phyloP scores from a whole-genome alignment of 352 stramenopile genomes.

The Phytophthora nicotianae region DNA sequence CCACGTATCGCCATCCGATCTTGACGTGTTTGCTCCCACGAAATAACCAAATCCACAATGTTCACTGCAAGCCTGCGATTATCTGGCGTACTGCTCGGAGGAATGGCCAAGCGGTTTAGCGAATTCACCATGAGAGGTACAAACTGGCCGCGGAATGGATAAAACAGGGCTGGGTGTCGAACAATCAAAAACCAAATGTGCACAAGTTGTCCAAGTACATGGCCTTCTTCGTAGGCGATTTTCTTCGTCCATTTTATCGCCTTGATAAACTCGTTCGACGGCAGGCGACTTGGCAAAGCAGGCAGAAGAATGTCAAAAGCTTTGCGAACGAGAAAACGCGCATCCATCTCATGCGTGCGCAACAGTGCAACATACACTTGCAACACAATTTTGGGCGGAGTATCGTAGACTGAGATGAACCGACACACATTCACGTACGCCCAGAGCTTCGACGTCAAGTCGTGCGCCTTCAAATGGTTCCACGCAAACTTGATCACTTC shows the following conservation, averaged over 20 bases:
- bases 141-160: constrained; percentile 92
- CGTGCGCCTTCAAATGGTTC: constrained; percentile 95
- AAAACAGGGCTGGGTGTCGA: constrained; percentile 94
- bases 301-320: constrained; percentile 97
- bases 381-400: constrained; percentile 96
- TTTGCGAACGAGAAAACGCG: constrained; percentile 92
- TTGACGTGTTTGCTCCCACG: constrained; percentile 93
- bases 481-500: constrained; percentile 99
- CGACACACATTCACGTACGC: constrained; percentile 97
- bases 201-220: constrained; percentile 94
- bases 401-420: constrained; percentile 97
- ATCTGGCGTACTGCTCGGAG: constrained; percentile 92
- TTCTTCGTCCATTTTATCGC: constrained; percentile 98
- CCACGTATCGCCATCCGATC: constrained; percentile 54
- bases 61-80: constrained; percentile 93
- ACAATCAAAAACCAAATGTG: constrained; percentile 98
- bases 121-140: constrained; percentile 97
- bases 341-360: constrained; percentile 94
- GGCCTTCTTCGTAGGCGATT: constrained; percentile 97
- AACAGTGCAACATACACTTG: constrained; percentile 97
- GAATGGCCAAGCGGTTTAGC: constrained; percentile 95
- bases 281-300: constrained; percentile 88
- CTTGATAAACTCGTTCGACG: constrained; percentile 94
- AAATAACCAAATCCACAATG: constrained; percentile 96
- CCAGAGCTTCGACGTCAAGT: constrained; percentile 96